Evolutionary conservation across 257 asterid genomes (phyloP).

Genomic region (Primulina eburnea): DNA sequence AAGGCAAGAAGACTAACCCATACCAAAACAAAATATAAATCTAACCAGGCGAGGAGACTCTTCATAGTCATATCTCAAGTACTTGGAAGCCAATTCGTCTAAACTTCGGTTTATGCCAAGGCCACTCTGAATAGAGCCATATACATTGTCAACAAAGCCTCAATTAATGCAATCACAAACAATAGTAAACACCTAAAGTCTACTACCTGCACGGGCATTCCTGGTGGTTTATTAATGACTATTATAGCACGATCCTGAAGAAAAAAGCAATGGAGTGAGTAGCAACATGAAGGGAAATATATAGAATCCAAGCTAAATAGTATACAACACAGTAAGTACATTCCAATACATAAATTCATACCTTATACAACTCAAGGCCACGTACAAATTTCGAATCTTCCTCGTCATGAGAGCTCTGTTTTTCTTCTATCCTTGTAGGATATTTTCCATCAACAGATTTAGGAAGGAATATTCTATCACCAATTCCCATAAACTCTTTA

Average conservation of each 20-base stretch:
- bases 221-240: constrained; percentile 84
- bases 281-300: not conserved
- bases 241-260: constrained; percentile 69
- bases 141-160: constrained; percentile 10
- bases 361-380: constrained; percentile 76
- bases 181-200: not conserved
- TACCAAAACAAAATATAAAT: constrained; percentile 23
- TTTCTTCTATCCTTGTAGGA: constrained; percentile 33
- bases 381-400: constrained; percentile 52
- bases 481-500: constrained; percentile 59
- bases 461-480: constrained; percentile 73
- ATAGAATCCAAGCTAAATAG: constrained; percentile 5
- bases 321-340: constrained; percentile 4
- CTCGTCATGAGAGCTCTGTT: constrained; percentile 35
- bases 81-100: constrained; percentile 85
- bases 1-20: constrained; percentile 1
- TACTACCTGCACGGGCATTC: constrained; percentile 90
- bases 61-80: constrained; percentile 56
- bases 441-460: constrained; percentile 55
- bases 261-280: not conserved
- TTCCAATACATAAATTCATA: constrained; percentile 1
- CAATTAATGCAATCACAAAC: constrained; percentile 21
- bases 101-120: constrained; percentile 78
- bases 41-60: constrained; percentile 96
- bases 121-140: constrained; percentile 63